Base-by-base conservation (phyloP, 148 eudicot species). In the Diospyros kaki region DNA sequence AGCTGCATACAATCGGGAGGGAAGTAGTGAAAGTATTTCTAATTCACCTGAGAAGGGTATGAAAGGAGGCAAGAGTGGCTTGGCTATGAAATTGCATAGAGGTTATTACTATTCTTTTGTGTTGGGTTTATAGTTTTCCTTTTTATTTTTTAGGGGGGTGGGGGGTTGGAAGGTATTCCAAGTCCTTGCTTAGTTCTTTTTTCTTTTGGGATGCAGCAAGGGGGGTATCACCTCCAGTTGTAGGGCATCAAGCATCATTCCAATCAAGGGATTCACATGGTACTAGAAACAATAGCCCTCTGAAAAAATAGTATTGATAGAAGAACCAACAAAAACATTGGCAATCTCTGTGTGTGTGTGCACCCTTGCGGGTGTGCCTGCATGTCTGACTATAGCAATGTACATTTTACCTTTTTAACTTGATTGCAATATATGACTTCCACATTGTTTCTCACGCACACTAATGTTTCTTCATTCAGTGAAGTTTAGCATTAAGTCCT, bases 401-500 rank as follows among this genome's bases (percentile, higher is more conserved):
- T 28, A 28, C 52, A 4, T 48, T 4, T 4, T 13, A 38, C 15
- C 17, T 41, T 50, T 75, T 71, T 73, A 2, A 69, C 40, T 17
- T 43, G 54, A 51, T 74, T 45, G 39, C 15, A 66, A 67, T 45
- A 15, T 54, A 17, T 11, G 48, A 39, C 72, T 15, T 75, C 41
- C 12, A 9, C 28, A 40, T 53, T 52, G 71, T 60, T 76, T 80
- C 82, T 86, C 73, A 81, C 56, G 39, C 77, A 45, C 45, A 38
- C 28, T 43, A 52, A 28, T 66, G 51, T 74, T 77, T 78, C 15
- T 78, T 73, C 6, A n/a, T 81, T 68, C 97, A 96, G 99, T 96
- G 82, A 91, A 91, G 78, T 88, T 96, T 66, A 89, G 88, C 85
- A 96, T 96, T 4, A 91, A 93, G 83, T 93, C 99, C 71, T 96